Base-by-base conservation (phyloP, 352 stramenopile species). In the Pythium folliculosum region DNA sequence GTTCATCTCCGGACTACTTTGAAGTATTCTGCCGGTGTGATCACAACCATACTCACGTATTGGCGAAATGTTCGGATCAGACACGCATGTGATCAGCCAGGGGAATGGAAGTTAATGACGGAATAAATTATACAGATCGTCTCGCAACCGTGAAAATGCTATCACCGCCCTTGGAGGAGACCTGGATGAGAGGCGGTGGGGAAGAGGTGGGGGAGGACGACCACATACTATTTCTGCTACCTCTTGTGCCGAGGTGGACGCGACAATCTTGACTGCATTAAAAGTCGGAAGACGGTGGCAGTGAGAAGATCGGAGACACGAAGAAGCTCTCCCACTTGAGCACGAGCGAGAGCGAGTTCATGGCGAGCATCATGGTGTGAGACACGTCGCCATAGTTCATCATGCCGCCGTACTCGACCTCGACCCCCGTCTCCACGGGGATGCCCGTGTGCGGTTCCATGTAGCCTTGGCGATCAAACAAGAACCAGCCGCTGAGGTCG, bases 251-350 rank as follows among this genome's bases (percentile, higher is more conserved):
- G 19, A n/a, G 13, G n/a, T n/a, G n/a, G n/a, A n/a, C n/a, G n/a
- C n/a, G n/a, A n/a, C n/a, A n/a, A n/a, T n/a, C n/a, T n/a, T n/a
- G n/a, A n/a, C n/a, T n/a, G n/a, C n/a, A n/a, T n/a, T n/a, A n/a
- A n/a, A n/a, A n/a, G n/a, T 49, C 48, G 21, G 58, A 65, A 2
- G 62, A 68, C 7, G 68, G 30, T 5, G 78, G 80, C 17, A 92
- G 65, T 5, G 61, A 73, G 65, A 92, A 92, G 19, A 85, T 63
- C 1, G 84, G 84, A 3, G 58, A 63, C 7, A 92, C 74, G 72
- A 90, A 90, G 54, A 86, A 78, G 25, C 45, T 77, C 62, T 90
- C 81, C 81, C 84, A 90, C 61, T 77, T 82, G 52, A 89, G 71
- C 30, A 78, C 84, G 43, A 84, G 70, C n/a, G 81, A 84, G 49